These are phyloP conservation scores for Ophiostoma perfectum DNA, from an alignment of 2,329 filamentous ascomycete genomes.

Conservation along the genomic window DNA sequence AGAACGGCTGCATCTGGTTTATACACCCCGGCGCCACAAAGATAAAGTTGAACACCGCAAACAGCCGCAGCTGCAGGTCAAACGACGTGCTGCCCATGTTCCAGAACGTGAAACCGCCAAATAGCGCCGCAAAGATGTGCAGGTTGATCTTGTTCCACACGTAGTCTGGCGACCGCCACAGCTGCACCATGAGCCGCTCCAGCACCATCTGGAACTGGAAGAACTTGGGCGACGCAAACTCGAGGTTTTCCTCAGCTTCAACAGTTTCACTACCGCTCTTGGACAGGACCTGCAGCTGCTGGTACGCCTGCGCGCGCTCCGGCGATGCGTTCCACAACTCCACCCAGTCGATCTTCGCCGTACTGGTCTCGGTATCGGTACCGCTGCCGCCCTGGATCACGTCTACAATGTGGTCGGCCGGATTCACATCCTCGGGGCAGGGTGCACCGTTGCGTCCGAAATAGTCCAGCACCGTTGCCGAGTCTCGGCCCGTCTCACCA, in stretches of 20 bases:
- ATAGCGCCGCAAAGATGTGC: conserved; percentile 60
- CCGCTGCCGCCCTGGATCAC: conserved; percentile 60
- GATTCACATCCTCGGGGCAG: conserved; percentile 67
- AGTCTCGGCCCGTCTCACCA: conserved; percentile 64
- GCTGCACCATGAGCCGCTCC: conserved; percentile 66
- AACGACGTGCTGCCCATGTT: conserved; percentile 65
- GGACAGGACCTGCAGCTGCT: conserved; percentile 53
- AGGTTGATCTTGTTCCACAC: conserved; percentile 77
- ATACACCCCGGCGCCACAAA: conserved; percentile 76
- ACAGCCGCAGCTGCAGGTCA: conserved; percentile 80
- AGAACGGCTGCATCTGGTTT: conserved; percentile 80
- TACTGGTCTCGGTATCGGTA: conserved; percentile 38
- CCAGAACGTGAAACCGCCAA: conserved; percentile 79
- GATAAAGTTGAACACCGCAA: conserved; percentile 76
- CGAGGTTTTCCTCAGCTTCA: conserved; percentile 48
- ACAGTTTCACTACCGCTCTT: conserved; percentile 33
- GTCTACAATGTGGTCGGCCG: conserved; percentile 73
- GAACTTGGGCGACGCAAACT: conserved; percentile 73
- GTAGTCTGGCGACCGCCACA: conserved; percentile 85
- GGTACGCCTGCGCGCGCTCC: conserved; percentile 52
- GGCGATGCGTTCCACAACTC: conserved; percentile 54
- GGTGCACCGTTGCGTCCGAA: conserved; percentile 67
- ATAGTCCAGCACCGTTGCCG: conserved; percentile 62
- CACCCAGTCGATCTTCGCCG: conserved; percentile 59
- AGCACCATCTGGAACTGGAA: conserved; percentile 63